Conservation (phyloP, 345 rosid species). For the Camelina sativa region DNA sequence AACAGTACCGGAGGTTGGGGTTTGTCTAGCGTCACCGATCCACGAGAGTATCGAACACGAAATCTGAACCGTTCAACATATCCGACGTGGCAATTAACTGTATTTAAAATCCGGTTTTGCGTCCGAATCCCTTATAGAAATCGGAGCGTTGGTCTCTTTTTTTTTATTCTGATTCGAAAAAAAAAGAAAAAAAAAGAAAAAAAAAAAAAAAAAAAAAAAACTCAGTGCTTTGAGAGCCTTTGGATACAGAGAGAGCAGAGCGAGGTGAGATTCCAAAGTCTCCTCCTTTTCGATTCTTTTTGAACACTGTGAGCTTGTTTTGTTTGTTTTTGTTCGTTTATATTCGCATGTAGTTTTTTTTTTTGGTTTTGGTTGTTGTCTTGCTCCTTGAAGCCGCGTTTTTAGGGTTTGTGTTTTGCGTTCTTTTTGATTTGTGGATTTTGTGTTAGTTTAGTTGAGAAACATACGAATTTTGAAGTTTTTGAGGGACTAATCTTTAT, state of each 20-base stretch:
- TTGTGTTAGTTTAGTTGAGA: slow-evolving; percentile 16
- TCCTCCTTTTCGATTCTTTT: slow-evolving; percentile 33
- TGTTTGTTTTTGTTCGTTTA: slow-evolving; percentile 18
- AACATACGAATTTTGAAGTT: slow-evolving; percentile 27
- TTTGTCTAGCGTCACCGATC: slow-evolving; percentile 28
- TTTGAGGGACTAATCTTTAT: not conserved
- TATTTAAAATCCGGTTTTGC: slow-evolving; percentile 72
- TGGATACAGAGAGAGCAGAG: slow-evolving; percentile 1
- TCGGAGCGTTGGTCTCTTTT: slow-evolving; percentile 21
- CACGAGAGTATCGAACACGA: slow-evolving; percentile 14
- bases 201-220: not conserved
- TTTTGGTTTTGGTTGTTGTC: slow-evolving; percentile 11
- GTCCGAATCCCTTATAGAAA: slow-evolving; percentile 51
- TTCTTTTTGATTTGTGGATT: slow-evolving; percentile 19
- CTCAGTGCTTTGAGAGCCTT: slow-evolving; percentile 23
- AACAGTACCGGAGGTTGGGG: slow-evolving; percentile 2
- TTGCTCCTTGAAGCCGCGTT: slow-evolving; percentile 30
- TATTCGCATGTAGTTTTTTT: slow-evolving; percentile 17
- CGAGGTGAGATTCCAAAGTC: slow-evolving; percentile 44
- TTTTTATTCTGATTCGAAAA: slow-evolving; percentile 31
- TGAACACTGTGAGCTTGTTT: slow-evolving; percentile 24
- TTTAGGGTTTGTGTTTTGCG: slow-evolving; percentile 32
- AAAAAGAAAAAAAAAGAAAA: not conserved
- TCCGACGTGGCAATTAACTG: slow-evolving; percentile 63
- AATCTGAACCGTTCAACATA: slow-evolving; percentile 57